A percentile compares a stretch with the other conserved stretches of the same genome.
Evolutionary conservation across 2,329 filamentous ascomycete genomes (phyloP).

Genomic region (Metarhizium guizhouense): DNA sequence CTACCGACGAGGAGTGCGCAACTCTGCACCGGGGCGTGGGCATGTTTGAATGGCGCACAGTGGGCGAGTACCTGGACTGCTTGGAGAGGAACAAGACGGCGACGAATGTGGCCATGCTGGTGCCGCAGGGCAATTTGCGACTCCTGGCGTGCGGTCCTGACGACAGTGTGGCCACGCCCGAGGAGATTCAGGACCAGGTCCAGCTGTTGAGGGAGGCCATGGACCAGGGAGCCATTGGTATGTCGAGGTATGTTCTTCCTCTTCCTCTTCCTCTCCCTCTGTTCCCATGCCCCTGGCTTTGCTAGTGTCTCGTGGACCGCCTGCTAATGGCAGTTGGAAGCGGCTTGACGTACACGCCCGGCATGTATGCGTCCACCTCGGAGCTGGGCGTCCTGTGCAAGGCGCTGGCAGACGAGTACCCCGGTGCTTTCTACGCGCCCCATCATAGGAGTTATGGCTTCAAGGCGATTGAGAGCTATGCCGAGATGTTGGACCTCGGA

Average conservation of each 20-base stretch:
- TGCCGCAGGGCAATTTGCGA: constrained; percentile 15
- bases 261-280: not conserved
- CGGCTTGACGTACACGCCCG: constrained; percentile 16
- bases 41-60: constrained; percentile 14
- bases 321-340: constrained; percentile 1
- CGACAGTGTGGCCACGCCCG: constrained; percentile 10
- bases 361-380: constrained; percentile 17
- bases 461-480: constrained; percentile 15
- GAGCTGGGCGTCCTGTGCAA: constrained; percentile 14
- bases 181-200: constrained; percentile 13
- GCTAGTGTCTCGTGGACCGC: not conserved
- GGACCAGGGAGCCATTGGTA: constrained; percentile 14
- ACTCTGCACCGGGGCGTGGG: constrained; percentile 8
- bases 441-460: constrained; percentile 17
- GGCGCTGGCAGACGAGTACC: constrained; percentile 12
- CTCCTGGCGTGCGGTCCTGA: constrained; percentile 15
- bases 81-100: constrained; percentile 13
- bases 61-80: constrained; percentile 15
- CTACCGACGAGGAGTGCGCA: constrained; percentile 13
- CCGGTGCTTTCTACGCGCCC: constrained; percentile 14
- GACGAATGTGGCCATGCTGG: constrained; percentile 15
- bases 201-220: constrained; percentile 12
- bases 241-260: constrained; percentile 12
- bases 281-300: too few species aligned
- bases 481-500: constrained; percentile 15